These are phyloP conservation scores for Citrus maxima DNA, from an alignment of 345 rosid genomes.

Conservation along the genomic window DNA sequence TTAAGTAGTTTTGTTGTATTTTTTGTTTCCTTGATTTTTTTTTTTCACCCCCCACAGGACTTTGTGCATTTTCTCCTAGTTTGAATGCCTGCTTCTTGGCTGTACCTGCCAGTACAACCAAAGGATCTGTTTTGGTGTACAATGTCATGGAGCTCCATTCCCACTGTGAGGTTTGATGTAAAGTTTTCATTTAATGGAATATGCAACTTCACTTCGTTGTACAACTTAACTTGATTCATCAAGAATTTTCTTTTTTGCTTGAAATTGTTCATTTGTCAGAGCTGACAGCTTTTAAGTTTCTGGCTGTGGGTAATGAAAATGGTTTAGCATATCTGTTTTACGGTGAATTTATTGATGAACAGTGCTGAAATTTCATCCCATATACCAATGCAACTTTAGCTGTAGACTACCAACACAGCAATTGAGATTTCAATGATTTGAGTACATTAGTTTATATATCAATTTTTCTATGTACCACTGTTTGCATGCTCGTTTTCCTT, in stretches of 20 bases:
- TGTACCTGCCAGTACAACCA: slow-evolving; percentile 76
- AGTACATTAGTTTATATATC: background rate
- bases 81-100: slow-evolving; percentile 89
- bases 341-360: slow-evolving; percentile 1
- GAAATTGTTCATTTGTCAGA: background rate
- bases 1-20: background rate
- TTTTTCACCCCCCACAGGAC: slow-evolving; percentile 39
- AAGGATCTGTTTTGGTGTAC: slow-evolving; percentile 83
- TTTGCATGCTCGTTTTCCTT: background rate
- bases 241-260: background rate
- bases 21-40: background rate
- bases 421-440: background rate
- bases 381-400: background rate
- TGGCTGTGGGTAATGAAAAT: background rate
- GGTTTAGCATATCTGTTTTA: background rate
- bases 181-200: slow-evolving; percentile 13
- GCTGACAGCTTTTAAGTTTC: background rate
- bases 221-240: background rate
- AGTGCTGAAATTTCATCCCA: background rate
- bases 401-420: background rate
- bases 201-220: background rate
- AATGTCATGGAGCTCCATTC: slow-evolving; percentile 74
- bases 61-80: slow-evolving; percentile 82
- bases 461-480: background rate
- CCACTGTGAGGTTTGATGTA: slow-evolving; percentile 69